A percentile compares a stretch with the other conserved stretches of the same genome.
Conservation (phyloP, 83 land plant genomes). For the Diphasiastrum complanatum region DNA sequence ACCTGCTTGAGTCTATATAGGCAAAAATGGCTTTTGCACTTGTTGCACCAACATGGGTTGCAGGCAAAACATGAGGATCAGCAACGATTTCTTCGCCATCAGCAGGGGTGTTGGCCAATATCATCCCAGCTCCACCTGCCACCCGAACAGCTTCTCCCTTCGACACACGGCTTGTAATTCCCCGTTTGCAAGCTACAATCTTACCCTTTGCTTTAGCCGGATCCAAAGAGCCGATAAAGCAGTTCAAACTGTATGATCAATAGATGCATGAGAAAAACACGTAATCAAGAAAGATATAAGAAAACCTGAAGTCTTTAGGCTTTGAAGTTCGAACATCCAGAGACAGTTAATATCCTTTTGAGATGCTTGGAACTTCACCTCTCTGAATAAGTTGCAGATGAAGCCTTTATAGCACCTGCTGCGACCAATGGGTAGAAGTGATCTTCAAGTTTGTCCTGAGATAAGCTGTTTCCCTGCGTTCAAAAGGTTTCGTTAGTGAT, state of each 20-base stretch:
- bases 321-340: too few relatives aligned
- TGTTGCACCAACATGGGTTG: not conserved
- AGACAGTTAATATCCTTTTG: too few relatives aligned
- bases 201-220: constrained; percentile 27
- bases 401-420: not conserved
- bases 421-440: not conserved
- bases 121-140: constrained; percentile 37
- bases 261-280: not conserved
- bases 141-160: constrained; percentile 25
- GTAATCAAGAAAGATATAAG: not conserved
- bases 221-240: constrained; percentile 17
- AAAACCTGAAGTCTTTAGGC: too few relatives aligned
- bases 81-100: not conserved
- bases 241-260: constrained; percentile 1
- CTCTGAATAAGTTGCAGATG: not conserved
- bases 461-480: not conserved
- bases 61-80: constrained; percentile 24
- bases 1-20: not conserved
- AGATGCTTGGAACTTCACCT: not conserved
- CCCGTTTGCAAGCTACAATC: constrained; percentile 31
- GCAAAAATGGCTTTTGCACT: not conserved
- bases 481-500: too few relatives aligned
- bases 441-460: not conserved
- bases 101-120: constrained; percentile 17
- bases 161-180: constrained; percentile 10